phyloP scores from a whole-genome alignment of 805 yeast genomes.

The Kluyveromyces nonfermentans region DNA sequence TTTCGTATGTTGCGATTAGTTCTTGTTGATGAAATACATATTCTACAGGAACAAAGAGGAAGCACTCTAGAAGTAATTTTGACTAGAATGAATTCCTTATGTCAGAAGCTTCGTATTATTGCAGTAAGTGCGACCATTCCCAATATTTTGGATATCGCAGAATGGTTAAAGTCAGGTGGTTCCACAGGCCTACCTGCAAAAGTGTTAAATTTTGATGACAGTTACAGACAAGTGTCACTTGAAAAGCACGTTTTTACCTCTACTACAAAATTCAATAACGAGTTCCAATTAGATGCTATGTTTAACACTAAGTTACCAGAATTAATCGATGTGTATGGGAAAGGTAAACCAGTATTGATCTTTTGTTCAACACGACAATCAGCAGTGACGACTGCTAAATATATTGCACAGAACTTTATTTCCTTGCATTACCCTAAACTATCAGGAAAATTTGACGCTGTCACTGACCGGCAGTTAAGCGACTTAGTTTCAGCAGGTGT shows the following conservation, averaged over 20 bases:
- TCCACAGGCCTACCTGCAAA: conserved; percentile 22
- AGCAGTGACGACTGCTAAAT: conserved; percentile 38
- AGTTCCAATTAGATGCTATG: conserved; percentile 38
- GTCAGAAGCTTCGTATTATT: conserved; percentile 32
- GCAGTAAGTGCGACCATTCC: conserved; percentile 48
- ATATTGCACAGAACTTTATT: conserved; percentile 19
- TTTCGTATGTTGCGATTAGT: conserved; percentile 38
- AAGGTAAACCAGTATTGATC: conserved; percentile 36
- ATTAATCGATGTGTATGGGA: conserved; percentile 32
- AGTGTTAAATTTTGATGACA: conserved; percentile 37
- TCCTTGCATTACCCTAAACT: neutral
- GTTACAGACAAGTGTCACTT: conserved; percentile 37
- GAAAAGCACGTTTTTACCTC: conserved; percentile 37
- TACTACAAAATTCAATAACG: conserved; percentile 31
- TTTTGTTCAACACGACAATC: conserved; percentile 48
- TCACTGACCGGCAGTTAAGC: conserved; percentile 25
- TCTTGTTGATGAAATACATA: conserved; percentile 40
- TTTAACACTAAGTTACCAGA: conserved; percentile 35
- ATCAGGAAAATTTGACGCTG: neutral
- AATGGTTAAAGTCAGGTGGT: conserved; percentile 32
- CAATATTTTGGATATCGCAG: conserved; percentile 39
- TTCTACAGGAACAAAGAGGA: conserved; percentile 38
- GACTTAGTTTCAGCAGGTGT: conserved; percentile 30
- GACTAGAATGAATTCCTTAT: conserved; percentile 38
- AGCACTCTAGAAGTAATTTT: conserved; percentile 40